Percentiles rank a stretch among this genome's conserved stretches.
These are phyloP conservation scores for Przewalskia tangutica DNA, from an alignment of 257 asterid species.

Conservation along the genomic window DNA sequence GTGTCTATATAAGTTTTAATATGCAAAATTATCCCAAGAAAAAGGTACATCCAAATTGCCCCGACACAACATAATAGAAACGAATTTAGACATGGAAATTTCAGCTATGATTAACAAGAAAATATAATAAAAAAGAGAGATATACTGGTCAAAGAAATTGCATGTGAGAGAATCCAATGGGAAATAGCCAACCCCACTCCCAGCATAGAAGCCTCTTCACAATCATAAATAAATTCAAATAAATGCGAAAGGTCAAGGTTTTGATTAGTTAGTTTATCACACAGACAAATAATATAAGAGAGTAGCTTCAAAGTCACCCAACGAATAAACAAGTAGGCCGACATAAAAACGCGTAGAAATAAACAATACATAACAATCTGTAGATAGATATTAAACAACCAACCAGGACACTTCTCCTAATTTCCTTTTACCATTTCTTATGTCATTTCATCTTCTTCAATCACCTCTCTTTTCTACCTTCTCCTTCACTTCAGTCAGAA, in stretches of 20 bases:
- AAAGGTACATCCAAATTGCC: neutral
- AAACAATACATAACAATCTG: neutral
- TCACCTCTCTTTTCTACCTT: neutral
- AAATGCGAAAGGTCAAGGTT: neutral
- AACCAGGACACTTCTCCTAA: neutral
- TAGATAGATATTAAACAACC: neutral
- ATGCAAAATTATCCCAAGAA: neutral
- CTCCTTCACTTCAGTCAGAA: neutral
- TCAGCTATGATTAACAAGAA: neutral
- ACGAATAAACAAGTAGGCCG: neutral
- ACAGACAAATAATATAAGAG: neutral
- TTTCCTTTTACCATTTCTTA: neutral
- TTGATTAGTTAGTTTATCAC: neutral
- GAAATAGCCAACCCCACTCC: neutral
- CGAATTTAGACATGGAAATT: neutral
- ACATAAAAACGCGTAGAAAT: conserved; percentile 1
- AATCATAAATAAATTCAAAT: neutral
- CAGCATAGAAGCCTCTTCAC: neutral
- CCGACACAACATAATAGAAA: neutral
- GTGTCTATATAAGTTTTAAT: neutral
- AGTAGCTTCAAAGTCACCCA: neutral
- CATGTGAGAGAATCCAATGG: neutral
- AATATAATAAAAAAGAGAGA: neutral
- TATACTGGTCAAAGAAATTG: neutral
- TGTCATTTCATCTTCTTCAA: neutral